Evolutionary conservation across 345 rosid species (phyloP).

Genomic region (Aegle marmelos): DNA sequence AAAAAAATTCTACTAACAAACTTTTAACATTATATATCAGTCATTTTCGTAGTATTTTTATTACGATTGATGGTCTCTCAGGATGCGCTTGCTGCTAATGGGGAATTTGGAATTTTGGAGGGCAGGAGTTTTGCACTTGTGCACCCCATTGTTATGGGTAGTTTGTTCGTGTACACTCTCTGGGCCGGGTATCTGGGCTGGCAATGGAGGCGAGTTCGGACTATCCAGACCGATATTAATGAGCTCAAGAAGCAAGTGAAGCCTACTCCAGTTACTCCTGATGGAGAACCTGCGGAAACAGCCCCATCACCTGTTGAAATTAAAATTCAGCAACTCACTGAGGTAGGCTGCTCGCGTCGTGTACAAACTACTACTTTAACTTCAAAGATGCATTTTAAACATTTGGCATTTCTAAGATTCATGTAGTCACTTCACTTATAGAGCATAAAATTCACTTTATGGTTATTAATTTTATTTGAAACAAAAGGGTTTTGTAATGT

Average conservation of each 20-base stretch:
- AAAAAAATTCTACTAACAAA: neutral
- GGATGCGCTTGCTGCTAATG: slow-evolving; percentile 80
- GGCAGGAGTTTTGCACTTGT: slow-evolving; percentile 73
- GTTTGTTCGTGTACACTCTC: slow-evolving; percentile 58
- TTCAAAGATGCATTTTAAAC: neutral
- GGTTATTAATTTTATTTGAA: neutral
- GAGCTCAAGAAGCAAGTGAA: slow-evolving; percentile 73
- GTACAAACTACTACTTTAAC: neutral
- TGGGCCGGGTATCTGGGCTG: slow-evolving; percentile 88
- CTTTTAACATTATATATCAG: neutral
- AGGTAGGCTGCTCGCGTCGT: slow-evolving; percentile 24
- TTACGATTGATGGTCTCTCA: slow-evolving; percentile 20
- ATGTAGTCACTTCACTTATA: neutral
- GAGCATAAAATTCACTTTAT: neutral
- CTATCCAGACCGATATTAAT: slow-evolving; percentile 58
- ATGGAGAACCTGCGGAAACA: slow-evolving; percentile 48
- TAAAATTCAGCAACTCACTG: slow-evolving; percentile 62
- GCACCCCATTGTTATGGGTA: slow-evolving; percentile 68
- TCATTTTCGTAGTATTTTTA: neutral
- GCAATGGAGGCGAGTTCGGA: slow-evolving; percentile 95
- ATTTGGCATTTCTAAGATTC: neutral
- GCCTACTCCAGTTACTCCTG: slow-evolving; percentile 65
- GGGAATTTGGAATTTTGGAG: slow-evolving; percentile 83
- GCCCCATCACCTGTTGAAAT: slow-evolving; percentile 52
- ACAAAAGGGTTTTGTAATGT: neutral